Conservation (phyloP, 257 asterid species). For the Paulownia fortunei region DNA sequence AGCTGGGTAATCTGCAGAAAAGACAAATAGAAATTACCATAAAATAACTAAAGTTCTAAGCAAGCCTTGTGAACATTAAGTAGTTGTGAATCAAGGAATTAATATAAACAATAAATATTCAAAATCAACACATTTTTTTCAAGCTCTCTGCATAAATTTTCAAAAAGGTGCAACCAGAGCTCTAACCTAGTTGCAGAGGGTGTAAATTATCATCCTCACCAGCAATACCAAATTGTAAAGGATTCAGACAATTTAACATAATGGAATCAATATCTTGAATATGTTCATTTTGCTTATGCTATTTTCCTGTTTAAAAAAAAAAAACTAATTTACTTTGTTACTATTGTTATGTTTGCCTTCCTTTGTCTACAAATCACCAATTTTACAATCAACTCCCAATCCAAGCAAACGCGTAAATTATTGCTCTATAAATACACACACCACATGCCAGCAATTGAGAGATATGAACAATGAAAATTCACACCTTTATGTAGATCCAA, state of each 20-base stretch:
- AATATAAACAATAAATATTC: neutral
- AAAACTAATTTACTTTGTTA: neutral
- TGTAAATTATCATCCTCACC: neutral
- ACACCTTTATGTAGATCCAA: neutral
- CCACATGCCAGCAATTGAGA: neutral
- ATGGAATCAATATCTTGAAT: neutral
- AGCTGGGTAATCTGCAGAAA: slow-evolving; percentile 24
- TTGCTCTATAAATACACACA: neutral
- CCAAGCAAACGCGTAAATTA: slow-evolving; percentile 4
- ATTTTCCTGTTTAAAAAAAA: neutral
- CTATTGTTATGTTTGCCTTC: slow-evolving; percentile 1
- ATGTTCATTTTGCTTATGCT: neutral
- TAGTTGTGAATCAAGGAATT: neutral
- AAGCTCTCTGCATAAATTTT: slow-evolving; percentile 1
- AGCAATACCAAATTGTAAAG: neutral
- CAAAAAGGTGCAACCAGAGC: neutral
- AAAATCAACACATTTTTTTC: slow-evolving; percentile 18
- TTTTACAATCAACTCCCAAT: slow-evolving; percentile 3
- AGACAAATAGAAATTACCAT: neutral
- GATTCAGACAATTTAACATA: neutral
- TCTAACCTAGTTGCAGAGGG: neutral
- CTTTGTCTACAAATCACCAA: slow-evolving; percentile 1
- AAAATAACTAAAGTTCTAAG: slow-evolving; percentile 1
- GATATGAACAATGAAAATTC: too few species aligned
- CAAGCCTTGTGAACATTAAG: neutral